Evolutionary conservation across 305 asterid genomes (phyloP), one percentile per base, ranked within the genome.

Genomic region (Euphrasia arctica): DNA sequence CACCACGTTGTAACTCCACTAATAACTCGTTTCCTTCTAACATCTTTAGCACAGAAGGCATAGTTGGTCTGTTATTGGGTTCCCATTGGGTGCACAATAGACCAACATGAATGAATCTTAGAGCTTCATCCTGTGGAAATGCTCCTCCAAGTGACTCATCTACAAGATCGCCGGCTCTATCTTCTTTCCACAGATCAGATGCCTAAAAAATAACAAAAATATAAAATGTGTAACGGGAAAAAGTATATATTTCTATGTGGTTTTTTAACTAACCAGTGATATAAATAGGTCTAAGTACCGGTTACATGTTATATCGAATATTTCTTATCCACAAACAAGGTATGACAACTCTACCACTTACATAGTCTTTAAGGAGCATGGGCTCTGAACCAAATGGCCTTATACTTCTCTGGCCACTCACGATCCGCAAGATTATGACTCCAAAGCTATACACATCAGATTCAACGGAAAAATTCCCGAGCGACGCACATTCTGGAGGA

Each of bases 61-160:
- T 73, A 0, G 54, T 18, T 64, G 76, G 76, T 50, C 76, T 54
- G 18, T 58, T 15, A 7, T 70, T 36, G 10, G 82, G 72, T 6
- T 57, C 42, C 2, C 5, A 29, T 42, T 69, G 66, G 55, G 60
- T 70, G 63, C 78, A 73, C 51, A 72, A 70, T 1, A 77, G 76
- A 25, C 72, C 74, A 29, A 73, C 56, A 54, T 58, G 63, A 58
- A 58, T 58, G 63, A 45, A 34, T 34, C 63, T 58, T 15, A 34
- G 45, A 6, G 48, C 72, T 58, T 63, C 71, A 2, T 25, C 71
- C 15, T 39, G 58, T 39, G 72, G 41, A 59, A 59, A 54, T 60
- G 60, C 51, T 8, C 47, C 67, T 31, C 13, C 57, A 60, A 50
- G 64, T 28, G 58, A 66, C 13, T 54, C 66, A 28, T 77, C 77